phyloP scores from a whole-genome alignment of 805 yeast genomes.

The Saccharomycopsis capsularis region DNA sequence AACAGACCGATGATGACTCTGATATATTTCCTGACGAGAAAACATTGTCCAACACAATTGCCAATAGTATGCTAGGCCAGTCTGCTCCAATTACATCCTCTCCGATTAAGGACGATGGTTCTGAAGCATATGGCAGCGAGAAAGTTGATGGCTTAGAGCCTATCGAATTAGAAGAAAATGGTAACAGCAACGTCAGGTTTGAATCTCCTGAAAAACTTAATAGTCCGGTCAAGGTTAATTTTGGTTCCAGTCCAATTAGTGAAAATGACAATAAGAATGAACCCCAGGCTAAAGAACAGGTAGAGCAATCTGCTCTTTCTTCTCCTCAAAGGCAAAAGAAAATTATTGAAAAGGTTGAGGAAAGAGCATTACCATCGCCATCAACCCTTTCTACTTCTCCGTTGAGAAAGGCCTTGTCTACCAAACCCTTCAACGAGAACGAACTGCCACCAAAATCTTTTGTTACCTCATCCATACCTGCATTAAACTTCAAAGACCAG shows the following conservation, averaged over 20 bases:
- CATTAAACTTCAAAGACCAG: constrained; percentile 14
- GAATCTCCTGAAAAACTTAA: background rate
- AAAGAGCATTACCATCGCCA: constrained; percentile 14
- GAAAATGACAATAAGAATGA: background rate
- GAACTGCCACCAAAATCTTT: constrained; percentile 6
- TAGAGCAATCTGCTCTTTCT: background rate
- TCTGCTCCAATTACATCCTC: constrained; percentile 20
- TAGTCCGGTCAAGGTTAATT: background rate
- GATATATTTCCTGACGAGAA: constrained; percentile 19
- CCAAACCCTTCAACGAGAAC: background rate
- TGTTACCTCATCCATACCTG: background rate
- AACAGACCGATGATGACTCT: constrained; percentile 16
- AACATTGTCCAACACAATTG: constrained; percentile 16
- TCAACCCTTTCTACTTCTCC: constrained; percentile 15
- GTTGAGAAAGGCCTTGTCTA: constrained; percentile 14
- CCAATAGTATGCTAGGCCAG: constrained; percentile 18
- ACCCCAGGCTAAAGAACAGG: background rate
- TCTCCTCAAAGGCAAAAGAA: constrained; percentile 1
- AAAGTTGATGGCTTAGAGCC: background rate
- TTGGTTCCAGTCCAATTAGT: background rate
- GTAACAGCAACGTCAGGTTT: too few relatives aligned
- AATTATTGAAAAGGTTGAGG: constrained; percentile 1
- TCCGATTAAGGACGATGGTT: constrained; percentile 15
- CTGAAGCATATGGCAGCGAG: background rate
- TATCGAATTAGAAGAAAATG: background rate